Evolutionary conservation across 805 yeast species (phyloP), one percentile per base, ranked within the genome.

Genomic region (Ogataea angusta): DNA sequence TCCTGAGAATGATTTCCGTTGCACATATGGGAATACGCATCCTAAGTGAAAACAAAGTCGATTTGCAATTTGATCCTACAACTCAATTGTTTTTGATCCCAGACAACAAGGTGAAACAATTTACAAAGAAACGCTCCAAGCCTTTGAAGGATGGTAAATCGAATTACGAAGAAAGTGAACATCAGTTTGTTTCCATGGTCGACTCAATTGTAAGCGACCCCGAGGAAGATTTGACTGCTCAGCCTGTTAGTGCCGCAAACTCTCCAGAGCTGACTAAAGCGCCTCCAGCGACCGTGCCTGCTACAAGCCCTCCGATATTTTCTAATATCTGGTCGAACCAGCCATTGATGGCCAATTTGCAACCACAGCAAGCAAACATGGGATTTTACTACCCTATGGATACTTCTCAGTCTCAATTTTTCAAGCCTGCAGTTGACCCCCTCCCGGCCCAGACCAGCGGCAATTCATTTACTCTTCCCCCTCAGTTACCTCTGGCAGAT

Each of bases 1-100:
- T 48, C 5, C 42, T 63, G 17, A 59, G 74, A 47, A 33, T 68
- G 7, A 22, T 60, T 10, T 59, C 72, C 1, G 54, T 68, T n/a
- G 65, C 61, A 7, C 47, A 51, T 28, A 36, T 65, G 42, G 60
- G 67, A 10, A 64, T 54, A 40, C 44, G 49, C 19, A 43, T 69
- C 6, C 17, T 54, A 8, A 17, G 48, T 1, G 50, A 47, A 9
- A 65, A 67, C 34, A 46, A 47, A 7, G 51, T 54, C 14, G 65
- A 64, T 10, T 53, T 68, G 15, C 39, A 29, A 8, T 66, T 54
- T 36, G 58, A 62, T 44, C 36, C 41, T 5, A 30, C 24, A 0
- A 28, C 43, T 3, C 18, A 42, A 8, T 25, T 34, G 14, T 55
- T 55, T 27, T 38, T 31, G 7, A 31, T 52, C 9, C 49, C 54